These are phyloP conservation scores for Tetrahymena borealis DNA, from an alignment of 73 alveolate species.

Conservation along the genomic window DNA sequence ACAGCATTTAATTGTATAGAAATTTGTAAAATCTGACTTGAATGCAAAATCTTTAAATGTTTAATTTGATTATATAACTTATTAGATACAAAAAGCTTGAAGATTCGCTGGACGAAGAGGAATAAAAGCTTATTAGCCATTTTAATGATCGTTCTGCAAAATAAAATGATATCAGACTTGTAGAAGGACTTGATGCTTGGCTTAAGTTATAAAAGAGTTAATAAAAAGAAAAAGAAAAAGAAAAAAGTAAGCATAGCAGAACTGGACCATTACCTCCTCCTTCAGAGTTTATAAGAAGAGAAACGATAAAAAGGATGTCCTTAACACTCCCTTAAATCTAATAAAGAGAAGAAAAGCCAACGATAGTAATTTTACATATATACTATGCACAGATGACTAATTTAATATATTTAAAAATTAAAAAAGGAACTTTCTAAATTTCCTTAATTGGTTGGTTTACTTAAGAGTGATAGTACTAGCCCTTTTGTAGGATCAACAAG, in stretches of 20 bases:
- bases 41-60: too few species aligned
- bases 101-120: slow-evolving; percentile 1
- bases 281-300: neutral
- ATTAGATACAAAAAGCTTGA: neutral
- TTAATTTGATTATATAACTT: neutral
- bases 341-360: neutral
- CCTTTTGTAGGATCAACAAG: neutral
- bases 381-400: too few species aligned
- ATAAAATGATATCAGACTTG: neutral
- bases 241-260: neutral
- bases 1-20: neutral
- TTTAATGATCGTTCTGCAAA: neutral
- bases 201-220: neutral
- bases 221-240: neutral
- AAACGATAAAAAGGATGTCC: neutral
- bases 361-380: neutral
- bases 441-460: neutral
- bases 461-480: neutral
- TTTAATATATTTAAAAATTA: neutral
- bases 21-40: neutral
- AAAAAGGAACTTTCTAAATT: neutral
- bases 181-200: neutral
- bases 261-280: neutral
- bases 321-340: neutral
- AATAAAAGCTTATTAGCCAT: neutral